Evolutionary conservation across 495 filamentous ascomycete genomes (phyloP), one percentile per base, ranked within the genome.

Genomic region (Jackrogersella minutella): DNA sequence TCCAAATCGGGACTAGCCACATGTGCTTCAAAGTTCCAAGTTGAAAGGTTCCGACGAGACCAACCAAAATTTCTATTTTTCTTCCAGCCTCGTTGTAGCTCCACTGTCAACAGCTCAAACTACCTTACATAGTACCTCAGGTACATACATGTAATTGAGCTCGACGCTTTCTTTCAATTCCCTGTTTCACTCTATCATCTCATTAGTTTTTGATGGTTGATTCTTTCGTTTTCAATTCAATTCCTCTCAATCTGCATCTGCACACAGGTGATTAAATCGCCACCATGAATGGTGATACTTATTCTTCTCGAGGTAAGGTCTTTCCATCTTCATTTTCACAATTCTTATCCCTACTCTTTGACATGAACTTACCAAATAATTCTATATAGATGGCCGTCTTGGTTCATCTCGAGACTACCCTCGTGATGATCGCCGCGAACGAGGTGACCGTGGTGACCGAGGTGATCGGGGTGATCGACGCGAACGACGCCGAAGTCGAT

Each of bases 211-310:
- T 39, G 8, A 34, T 2, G 28, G 22, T 36, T 41, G 3, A 13
- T 37, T 24, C 31, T 62, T 19, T 40, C 3, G 7, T 3, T n/a
- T n/a, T 30, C 3, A 30, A 30, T 30, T 56, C 21, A 24, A 14
- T 37, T 26, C 9, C 30, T 40, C 26, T 13, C 26, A 4, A 34
- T 41, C 17, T 26, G 46, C n/a, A 49, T 44, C 21, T 28, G 16
- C 43, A 19, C 28, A 17, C 8, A 24, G 31, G 30, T 44, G 13
- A 62, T 59, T 39, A 21, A 50, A 55, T 60, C 43, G 72, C 74
- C 79, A 88, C 59, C 62, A 96, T 96, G 92, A 95, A 94, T 89
- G 90, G 90, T 73, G 91, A 95, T 74, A 88, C 81, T 70, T 94
- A 94, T 78, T 88, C 90, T 62, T 86, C 90, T 76, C 88, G 91